Base-by-base conservation (phyloP, 163 green algal genomes). In the Chlorella variabilis region DNA sequence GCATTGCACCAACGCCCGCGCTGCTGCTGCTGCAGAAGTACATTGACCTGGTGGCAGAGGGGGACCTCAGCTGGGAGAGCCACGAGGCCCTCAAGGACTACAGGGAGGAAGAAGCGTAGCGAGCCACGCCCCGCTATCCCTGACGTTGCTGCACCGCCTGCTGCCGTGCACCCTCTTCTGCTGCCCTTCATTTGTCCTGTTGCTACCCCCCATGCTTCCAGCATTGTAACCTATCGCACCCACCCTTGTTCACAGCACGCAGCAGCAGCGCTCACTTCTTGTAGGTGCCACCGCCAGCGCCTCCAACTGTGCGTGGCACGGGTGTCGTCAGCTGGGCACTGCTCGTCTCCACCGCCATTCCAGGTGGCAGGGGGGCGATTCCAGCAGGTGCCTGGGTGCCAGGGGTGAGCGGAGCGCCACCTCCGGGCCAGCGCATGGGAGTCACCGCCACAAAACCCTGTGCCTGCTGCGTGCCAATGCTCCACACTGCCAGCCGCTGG, bases 1-100 rank as follows among this genome's bases (percentile, higher is more conserved):
- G 5, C 54, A 27, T n/a, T 1, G 2, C 42, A 29, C n/a, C 42
- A 2, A 34, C 36, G 27, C 73, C 9, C 70, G 9, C 87, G 81
- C 33, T 38, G 1, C 2, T 36, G 23, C 29, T 21, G 45, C 36
- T 76, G 73, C 82, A 93, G 67, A 86, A 93, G 42, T 96, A 95
- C 80, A 91, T 94, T 23, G 88, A 92, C n/a, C 74, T 96, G 6
- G 29, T 94, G 23, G 81, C 73, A 0, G 69, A 76, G 7, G 86
- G 79, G 23, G 87, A 93, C 58, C 65, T 90, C 27, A 67, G 87
- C 61, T 94, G 91, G 91, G 90, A 94, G 74, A 65, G 89, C 27
- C 87, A 94, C 76, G 45, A 71, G 13, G 82, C 83, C 36, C 78
- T 94, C 7, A 80, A 83, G 18, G 83, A 87, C n/a, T 93, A 89